Evolutionary conservation across 2,329 filamentous ascomycete species (phyloP).

Genomic region (Aspergillus oerlinghausenensis): DNA sequence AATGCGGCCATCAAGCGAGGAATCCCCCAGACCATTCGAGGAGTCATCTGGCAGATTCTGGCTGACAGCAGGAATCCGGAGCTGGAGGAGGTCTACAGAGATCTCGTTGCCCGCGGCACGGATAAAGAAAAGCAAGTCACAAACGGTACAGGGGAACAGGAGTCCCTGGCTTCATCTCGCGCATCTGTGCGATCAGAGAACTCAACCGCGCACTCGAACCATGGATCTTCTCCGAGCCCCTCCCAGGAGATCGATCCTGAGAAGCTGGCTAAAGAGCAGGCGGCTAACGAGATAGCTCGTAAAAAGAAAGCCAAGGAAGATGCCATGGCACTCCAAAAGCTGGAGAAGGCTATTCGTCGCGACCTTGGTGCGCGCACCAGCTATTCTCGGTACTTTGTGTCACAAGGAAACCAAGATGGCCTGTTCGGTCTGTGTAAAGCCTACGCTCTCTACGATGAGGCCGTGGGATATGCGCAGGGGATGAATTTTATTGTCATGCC

Average conservation of each 20-base stretch:
- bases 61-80: slow-evolving; percentile 93
- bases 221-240: slow-evolving; percentile 52
- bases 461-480: slow-evolving; percentile 92
- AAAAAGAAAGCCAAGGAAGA: slow-evolving; percentile 79
- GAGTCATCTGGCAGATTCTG: slow-evolving; percentile 98
- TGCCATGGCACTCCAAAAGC: slow-evolving; percentile 64
- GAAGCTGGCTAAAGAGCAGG: slow-evolving; percentile 60
- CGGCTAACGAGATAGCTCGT: slow-evolving; percentile 60
- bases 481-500: slow-evolving; percentile 99
- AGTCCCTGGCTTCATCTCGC: slow-evolving; percentile 67
- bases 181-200: slow-evolving; percentile 79
- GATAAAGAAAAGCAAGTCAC: slow-evolving; percentile 66
- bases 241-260: slow-evolving; percentile 61
- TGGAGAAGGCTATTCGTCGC: slow-evolving; percentile 87
- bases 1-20: slow-evolving; percentile 87
- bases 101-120: slow-evolving; percentile 73
- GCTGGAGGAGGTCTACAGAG: slow-evolving; percentile 78
- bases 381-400: slow-evolving; percentile 92
- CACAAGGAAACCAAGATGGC: slow-evolving; percentile 85
- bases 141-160: slow-evolving; percentile 59
- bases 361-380: slow-evolving; percentile 90
- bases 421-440: slow-evolving; percentile 96
- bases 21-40: slow-evolving; percentile 89
- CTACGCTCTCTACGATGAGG: slow-evolving; percentile 91
- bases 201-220: slow-evolving; percentile 58